These are phyloP conservation scores for Penicillium vulpinum DNA, from an alignment of 2,329 filamentous ascomycete species.

Conservation along the genomic window DNA sequence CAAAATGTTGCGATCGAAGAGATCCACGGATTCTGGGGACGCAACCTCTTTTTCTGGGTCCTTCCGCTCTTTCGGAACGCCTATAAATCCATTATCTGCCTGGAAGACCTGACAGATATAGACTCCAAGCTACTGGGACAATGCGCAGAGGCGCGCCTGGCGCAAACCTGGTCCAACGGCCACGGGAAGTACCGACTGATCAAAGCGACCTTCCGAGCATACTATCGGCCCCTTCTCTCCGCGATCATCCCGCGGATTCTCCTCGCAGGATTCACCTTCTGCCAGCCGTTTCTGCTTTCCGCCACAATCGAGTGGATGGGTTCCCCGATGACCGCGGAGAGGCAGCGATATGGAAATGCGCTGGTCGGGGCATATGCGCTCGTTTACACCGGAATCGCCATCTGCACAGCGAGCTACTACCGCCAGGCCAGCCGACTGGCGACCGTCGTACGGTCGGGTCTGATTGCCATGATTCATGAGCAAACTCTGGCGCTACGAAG, in stretches of 20 bases:
- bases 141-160: not conserved
- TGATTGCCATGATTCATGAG: too few species aligned
- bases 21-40: constrained; percentile 48
- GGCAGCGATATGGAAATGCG: constrained; percentile 23
- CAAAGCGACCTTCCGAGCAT: constrained; percentile 13
- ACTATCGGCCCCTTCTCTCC: constrained; percentile 15
- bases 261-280: constrained; percentile 13
- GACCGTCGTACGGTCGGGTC: too few species aligned
- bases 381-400: constrained; percentile 33
- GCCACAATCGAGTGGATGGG: constrained; percentile 14
- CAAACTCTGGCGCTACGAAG: too few species aligned
- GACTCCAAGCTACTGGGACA: constrained; percentile 23
- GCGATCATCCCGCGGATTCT: constrained; percentile 28
- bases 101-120: constrained; percentile 47
- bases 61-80: constrained; percentile 47
- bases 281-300: not conserved
- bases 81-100: constrained; percentile 41
- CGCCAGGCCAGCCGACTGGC: too few species aligned
- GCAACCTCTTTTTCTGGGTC: constrained; percentile 53
- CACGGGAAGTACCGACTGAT: constrained; percentile 4
- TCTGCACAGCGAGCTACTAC: constrained; percentile 4
- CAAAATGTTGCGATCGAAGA: constrained; percentile 41
- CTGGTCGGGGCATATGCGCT: constrained; percentile 35
- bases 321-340: constrained; percentile 10
- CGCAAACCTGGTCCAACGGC: not conserved